phyloP scores from a whole-genome alignment of 257 asterid species.

The Dorcoceras hygrometricum region DNA sequence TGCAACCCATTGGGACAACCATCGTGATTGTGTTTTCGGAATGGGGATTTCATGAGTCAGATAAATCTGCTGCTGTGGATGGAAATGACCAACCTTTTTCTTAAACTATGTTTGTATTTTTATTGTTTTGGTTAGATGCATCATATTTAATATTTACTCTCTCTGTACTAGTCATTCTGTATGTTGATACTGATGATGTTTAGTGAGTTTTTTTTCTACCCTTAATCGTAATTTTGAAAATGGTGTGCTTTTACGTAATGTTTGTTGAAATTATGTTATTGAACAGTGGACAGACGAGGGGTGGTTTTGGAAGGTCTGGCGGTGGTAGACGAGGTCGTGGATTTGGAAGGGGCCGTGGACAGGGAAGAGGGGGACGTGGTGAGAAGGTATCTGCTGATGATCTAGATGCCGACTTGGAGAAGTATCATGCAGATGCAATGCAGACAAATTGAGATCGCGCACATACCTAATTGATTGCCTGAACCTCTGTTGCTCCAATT shows the following conservation, averaged over 20 bases:
- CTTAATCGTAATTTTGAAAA: background rate
- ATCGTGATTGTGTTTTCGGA: background rate
- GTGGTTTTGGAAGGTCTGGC: slow-evolving; percentile 49
- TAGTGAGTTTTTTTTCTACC: background rate
- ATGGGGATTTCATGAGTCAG: background rate
- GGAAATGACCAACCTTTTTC: background rate
- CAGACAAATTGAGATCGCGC: slow-evolving; percentile 28
- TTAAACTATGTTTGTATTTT: background rate
- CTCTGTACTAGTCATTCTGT: background rate
- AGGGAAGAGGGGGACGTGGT: slow-evolving; percentile 40
- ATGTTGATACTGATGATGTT: background rate
- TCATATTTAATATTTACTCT: background rate
- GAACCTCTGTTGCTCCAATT: slow-evolving; percentile 13
- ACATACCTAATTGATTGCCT: slow-evolving; percentile 14
- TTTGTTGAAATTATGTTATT: slow-evolving; percentile 10
- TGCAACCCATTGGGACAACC: background rate
- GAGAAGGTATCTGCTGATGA: slow-evolving; percentile 66
- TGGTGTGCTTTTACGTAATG: slow-evolving; percentile 10
- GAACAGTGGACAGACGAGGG: slow-evolving; percentile 45
- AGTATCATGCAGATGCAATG: slow-evolving; percentile 57
- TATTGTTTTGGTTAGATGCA: background rate
- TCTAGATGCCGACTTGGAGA: slow-evolving; percentile 77
- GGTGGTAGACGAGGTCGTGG: slow-evolving; percentile 58
- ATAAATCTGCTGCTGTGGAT: background rate
- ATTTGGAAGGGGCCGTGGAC: slow-evolving; percentile 36